Base-by-base conservation (phyloP, 371 early-diverging fungal genomes). In the Mortierella sp. region DNA sequence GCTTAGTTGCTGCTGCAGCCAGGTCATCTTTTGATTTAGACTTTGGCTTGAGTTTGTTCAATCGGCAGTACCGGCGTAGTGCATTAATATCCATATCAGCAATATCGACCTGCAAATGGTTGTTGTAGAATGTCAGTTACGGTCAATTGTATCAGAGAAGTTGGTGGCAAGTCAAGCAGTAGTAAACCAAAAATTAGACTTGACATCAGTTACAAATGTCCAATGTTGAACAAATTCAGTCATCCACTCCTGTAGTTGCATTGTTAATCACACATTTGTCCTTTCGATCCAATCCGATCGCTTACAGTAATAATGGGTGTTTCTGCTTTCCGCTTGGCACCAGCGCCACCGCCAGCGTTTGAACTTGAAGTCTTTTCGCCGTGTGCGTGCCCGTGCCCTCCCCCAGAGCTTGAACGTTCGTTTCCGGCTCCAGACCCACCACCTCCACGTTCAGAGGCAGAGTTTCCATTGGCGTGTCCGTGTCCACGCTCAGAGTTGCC, bases 41-140 rank as follows among this genome's bases (percentile, higher is more conserved):
- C 41, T 65, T 74, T 65, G 81, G 72, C 53, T 75, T 80, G 10
- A 80, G 69, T n/a, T 80, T 75, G 70, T 80, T 74, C 53, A 80
- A 53, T 40, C 81, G 62, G 48, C 81, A 80, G 41, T 80, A 80
- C 57, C 81, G 75, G 21, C 81, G 81, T 62, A 80, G 40, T 47
- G 76, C 71, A 24, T 71, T 24, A 7, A 69, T 40, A 43, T 75
- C 81, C 76, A 80, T 50, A 0, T 68, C 52, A 41, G 24, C 41
- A 43, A 80, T 70, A 6, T 80, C 81, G 28, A 80, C 62, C 81
- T 80, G 63, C 21, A 59, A 11, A 24, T 43, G 43, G 9, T 28
- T 28, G 28, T 28, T 28, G 28, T 28, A 28, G 28, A 2, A 28
- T 28, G 28, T 28, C 28, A 28, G 28, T 28, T 28, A 28, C 28